Conservation (phyloP, 345 rosid species). For the Cardamine occulta region DNA sequence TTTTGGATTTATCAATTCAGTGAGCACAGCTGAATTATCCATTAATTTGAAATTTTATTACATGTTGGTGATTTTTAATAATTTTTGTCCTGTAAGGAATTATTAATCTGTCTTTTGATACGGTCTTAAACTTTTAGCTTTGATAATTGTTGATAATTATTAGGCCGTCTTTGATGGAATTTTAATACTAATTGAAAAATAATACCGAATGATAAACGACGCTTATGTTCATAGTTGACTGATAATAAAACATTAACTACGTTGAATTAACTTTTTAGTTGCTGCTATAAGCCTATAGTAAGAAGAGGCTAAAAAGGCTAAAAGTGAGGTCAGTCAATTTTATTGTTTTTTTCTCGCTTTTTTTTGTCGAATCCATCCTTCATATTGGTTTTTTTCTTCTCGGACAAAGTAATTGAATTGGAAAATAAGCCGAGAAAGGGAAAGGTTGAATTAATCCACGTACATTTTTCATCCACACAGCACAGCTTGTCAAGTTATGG, state of each 20-base stretch:
- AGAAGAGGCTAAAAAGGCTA: constrained; percentile 15
- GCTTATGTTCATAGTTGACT: constrained; percentile 23
- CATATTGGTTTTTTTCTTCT: background rate
- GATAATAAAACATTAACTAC: background rate
- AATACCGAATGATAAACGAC: background rate
- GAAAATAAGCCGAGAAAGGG: constrained; percentile 7
- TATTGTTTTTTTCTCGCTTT: background rate
- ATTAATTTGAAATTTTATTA: background rate
- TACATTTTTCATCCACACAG: constrained; percentile 4
- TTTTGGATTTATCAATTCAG: background rate
- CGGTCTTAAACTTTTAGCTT: constrained; percentile 19
- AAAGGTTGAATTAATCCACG: constrained; percentile 10
- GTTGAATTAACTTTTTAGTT: constrained; percentile 3
- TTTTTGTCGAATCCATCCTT: background rate
- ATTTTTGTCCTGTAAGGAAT: background rate
- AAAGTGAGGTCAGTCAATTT: background rate
- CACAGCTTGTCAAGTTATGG: constrained; percentile 15
- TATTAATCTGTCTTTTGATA: constrained; percentile 8
- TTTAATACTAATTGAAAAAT: background rate
- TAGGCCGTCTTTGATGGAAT: constrained; percentile 5
- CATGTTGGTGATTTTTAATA: background rate
- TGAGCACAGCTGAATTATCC: constrained; percentile 7
- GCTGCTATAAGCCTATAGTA: background rate
- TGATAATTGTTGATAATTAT: background rate
- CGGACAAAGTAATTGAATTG: background rate